Evolutionary conservation across 768 basidiomycete genomes (phyloP).

Genomic region (Rhodotorula sphaerocarpa): DNA sequence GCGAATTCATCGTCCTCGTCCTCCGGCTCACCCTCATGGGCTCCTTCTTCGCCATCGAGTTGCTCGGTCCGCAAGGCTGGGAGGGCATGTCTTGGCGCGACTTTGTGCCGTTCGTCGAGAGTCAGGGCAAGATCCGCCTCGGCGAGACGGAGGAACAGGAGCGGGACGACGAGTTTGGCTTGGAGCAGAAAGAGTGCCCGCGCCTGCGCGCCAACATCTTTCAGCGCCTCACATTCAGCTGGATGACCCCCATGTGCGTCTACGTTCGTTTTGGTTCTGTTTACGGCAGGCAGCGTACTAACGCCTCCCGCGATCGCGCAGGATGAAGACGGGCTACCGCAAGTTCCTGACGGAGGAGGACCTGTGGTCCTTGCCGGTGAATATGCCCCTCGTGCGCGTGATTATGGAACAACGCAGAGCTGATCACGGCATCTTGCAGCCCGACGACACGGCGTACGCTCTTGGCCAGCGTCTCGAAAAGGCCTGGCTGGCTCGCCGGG

Average conservation of each 20-base stretch:
- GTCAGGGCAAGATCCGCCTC: slow-evolving; percentile 23
- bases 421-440: slow-evolving; percentile 38
- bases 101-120: slow-evolving; percentile 33
- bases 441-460: slow-evolving; percentile 60
- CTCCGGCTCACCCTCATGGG: slow-evolving; percentile 50
- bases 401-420: no score
- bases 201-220: slow-evolving; percentile 40
- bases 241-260: slow-evolving; percentile 67
- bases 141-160: slow-evolving; percentile 12
- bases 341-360: slow-evolving; percentile 75
- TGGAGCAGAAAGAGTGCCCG: slow-evolving; percentile 29
- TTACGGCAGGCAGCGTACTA: slow-evolving; percentile 43
- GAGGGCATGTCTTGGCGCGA: slow-evolving; percentile 37
- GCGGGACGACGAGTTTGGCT: slow-evolving; percentile 11
- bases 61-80: slow-evolving; percentile 55
- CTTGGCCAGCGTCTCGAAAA: slow-evolving; percentile 57
- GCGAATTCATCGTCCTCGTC: slow-evolving; percentile 42
- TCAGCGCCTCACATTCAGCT: slow-evolving; percentile 57
- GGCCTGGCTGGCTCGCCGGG: slow-evolving; percentile 52
- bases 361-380: slow-evolving; percentile 56
- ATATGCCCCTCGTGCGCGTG: not conserved
- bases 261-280: not conserved
- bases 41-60: slow-evolving; percentile 57
- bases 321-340: slow-evolving; percentile 43
- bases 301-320: slow-evolving; percentile 44